These are phyloP conservation scores for Sisymbrium irio DNA, from an alignment of 345 rosid species.

Conservation along the genomic window DNA sequence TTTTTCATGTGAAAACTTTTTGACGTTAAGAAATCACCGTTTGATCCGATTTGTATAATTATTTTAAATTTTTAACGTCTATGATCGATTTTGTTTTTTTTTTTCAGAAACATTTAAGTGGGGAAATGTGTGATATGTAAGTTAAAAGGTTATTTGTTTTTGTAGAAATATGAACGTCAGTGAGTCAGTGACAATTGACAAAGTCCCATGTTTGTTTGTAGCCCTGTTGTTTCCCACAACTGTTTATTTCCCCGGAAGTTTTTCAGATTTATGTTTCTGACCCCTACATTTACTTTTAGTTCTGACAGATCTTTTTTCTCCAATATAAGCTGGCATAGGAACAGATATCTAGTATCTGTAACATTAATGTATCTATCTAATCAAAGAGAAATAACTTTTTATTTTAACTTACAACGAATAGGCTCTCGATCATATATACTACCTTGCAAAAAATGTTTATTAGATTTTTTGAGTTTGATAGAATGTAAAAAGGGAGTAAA, in stretches of 20 bases:
- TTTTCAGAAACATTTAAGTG: background rate
- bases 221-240: slow-evolving; percentile 13
- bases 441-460: no score
- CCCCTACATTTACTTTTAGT: slow-evolving; percentile 21
- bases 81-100: background rate
- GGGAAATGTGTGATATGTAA: slow-evolving; percentile 13
- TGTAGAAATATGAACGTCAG: slow-evolving; percentile 17
- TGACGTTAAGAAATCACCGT: slow-evolving; percentile 7
- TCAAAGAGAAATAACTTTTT: background rate
- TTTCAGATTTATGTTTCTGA: slow-evolving; percentile 23
- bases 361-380: slow-evolving; percentile 3
- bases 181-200: slow-evolving; percentile 24
- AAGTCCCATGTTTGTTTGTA: slow-evolving; percentile 23
- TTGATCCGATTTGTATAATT: slow-evolving; percentile 22
- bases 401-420: background rate
- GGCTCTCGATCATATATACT: background rate
- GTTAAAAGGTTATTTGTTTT: slow-evolving; percentile 11
- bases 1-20: background rate
- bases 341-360: background rate
- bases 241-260: slow-evolving; percentile 12
- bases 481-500: background rate
- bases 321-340: background rate
- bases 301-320: background rate
- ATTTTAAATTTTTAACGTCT: background rate
- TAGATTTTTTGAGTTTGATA: background rate